phyloP scores from a whole-genome alignment of 1,139 yeast genomes.

The Meyerozyma smithsonii region DNA sequence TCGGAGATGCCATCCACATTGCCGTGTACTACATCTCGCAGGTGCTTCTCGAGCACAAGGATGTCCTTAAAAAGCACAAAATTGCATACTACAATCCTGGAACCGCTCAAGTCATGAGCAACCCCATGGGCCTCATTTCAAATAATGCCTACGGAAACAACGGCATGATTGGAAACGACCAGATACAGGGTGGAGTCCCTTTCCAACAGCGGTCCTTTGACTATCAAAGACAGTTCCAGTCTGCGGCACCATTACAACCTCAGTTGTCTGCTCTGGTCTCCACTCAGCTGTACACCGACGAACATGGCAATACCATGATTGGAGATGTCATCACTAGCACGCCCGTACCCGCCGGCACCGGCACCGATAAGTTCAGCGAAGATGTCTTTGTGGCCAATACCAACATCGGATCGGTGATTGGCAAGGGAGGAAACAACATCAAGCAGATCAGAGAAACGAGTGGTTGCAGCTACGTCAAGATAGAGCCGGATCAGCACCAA shows the following conservation, averaged over 20 bases:
- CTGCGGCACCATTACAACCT: background rate
- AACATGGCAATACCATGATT: conserved; percentile 41
- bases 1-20: conserved; percentile 82
- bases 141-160: background rate
- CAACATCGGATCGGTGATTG: conserved; percentile 80
- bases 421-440: conserved; percentile 80
- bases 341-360: conserved; percentile 32
- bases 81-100: conserved; percentile 65
- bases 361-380: conserved; percentile 51
- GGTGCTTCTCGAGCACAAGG: conserved; percentile 58
- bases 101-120: conserved; percentile 27
- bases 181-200: background rate
- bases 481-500: conserved; percentile 50
- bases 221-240: too few species aligned
- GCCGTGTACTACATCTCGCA: conserved; percentile 74
- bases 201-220: background rate
- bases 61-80: conserved; percentile 45
- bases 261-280: conserved; percentile 14
- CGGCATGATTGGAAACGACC: background rate
- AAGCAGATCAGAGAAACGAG: conserved; percentile 74
- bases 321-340: conserved; percentile 43
- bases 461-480: conserved; percentile 68
- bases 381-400: conserved; percentile 73
- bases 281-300: conserved; percentile 40
- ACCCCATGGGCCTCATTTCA: conserved; percentile 10